A percentile compares a stretch with the other conserved stretches of the same genome.
Conservation (phyloP, 106 monocot genomes). For the Dendrobium officinale region DNA sequence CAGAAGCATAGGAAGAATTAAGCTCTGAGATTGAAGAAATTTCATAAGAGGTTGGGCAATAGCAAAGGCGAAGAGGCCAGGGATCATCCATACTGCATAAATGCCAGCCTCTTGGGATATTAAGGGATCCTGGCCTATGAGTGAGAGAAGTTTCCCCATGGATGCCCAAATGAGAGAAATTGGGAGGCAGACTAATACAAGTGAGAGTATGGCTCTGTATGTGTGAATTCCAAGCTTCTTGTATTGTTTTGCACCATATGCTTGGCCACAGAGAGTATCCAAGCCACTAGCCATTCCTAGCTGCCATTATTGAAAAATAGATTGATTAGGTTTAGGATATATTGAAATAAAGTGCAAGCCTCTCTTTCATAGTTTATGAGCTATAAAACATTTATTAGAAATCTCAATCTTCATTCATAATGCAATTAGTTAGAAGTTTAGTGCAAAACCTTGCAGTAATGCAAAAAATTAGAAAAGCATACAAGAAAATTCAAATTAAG, state of each 20-base stretch:
- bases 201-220: slow-evolving; percentile 55
- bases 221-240: slow-evolving; percentile 38
- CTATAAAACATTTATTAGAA: not conserved
- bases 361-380: not conserved
- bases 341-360: not conserved
- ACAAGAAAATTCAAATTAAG: not conserved
- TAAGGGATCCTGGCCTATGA: slow-evolving; percentile 54
- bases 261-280: slow-evolving; percentile 68
- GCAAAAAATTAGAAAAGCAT: not conserved
- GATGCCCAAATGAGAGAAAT: slow-evolving; percentile 47
- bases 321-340: not conserved
- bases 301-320: slow-evolving; percentile 18
- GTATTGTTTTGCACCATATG: slow-evolving; percentile 63
- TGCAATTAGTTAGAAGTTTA: not conserved
- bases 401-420: not conserved
- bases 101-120: slow-evolving; percentile 48
- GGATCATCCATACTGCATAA: slow-evolving; percentile 50
- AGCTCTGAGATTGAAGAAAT: slow-evolving; percentile 61
- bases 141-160: slow-evolving; percentile 39
- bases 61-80: slow-evolving; percentile 40
- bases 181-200: slow-evolving; percentile 40
- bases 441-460: not conserved
- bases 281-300: slow-evolving; percentile 64
- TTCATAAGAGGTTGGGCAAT: slow-evolving; percentile 40
- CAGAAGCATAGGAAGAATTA: slow-evolving; percentile 49